A percentile compares a stretch with the other conserved stretches of the same genome.
phyloP scores from a whole-genome alignment of 2,329 filamentous ascomycete species.

The Diaporthe aspalathi region DNA sequence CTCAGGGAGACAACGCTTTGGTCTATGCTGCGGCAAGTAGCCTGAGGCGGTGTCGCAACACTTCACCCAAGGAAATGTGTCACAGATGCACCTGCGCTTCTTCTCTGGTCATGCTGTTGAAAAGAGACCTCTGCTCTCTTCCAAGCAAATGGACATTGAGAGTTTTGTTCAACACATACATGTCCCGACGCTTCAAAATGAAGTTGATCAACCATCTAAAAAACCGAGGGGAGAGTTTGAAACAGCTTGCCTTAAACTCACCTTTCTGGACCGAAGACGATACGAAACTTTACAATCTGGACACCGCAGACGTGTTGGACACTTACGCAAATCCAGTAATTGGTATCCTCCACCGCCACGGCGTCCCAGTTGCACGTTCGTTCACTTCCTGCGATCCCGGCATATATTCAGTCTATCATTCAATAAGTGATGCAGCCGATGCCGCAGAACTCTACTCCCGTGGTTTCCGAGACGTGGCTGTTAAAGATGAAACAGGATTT shows the following conservation, averaged over 20 bases:
- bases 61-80: not conserved
- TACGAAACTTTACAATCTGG: not conserved
- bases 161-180: not conserved
- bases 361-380: not conserved
- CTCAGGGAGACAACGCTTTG: not conserved
- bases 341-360: not conserved
- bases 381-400: not conserved
- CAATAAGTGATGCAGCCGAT: not conserved
- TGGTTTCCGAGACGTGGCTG: not conserved
- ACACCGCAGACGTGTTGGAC: not conserved
- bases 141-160: not conserved
- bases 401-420: not conserved
- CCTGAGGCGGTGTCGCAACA: not conserved
- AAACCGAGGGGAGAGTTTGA: not conserved
- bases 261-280: not conserved
- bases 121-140: not conserved
- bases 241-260: not conserved
- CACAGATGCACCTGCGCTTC: not conserved
- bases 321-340: not conserved
- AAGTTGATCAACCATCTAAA: not conserved
- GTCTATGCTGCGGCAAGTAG: not conserved
- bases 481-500: not conserved
- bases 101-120: not conserved
- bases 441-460: not conserved
- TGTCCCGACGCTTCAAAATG: not conserved